A percentile compares a stretch with the other conserved stretches of the same genome.
These are phyloP conservation scores for Hygrocybe punicea DNA, from an alignment of 768 basidiomycete species.

Conservation along the genomic window DNA sequence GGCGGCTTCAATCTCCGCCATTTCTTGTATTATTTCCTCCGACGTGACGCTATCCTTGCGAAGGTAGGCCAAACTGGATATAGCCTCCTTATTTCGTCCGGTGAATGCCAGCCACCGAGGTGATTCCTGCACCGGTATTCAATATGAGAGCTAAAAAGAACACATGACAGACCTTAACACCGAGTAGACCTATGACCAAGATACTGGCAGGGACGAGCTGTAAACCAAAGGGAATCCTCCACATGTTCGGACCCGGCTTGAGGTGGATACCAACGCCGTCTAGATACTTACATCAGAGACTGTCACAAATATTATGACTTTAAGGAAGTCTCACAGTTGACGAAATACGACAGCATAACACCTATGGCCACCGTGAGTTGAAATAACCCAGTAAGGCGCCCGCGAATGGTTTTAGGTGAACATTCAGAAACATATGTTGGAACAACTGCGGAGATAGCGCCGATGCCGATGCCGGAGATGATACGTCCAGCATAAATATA, in stretches of 20 bases:
- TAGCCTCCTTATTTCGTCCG: constrained; percentile 29
- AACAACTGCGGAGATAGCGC: constrained; percentile 58
- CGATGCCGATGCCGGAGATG: constrained; percentile 59
- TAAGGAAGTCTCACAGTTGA: constrained; percentile 41
- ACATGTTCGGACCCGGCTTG: constrained; percentile 37
- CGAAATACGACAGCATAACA: constrained; percentile 44
- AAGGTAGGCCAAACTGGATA: constrained; percentile 33
- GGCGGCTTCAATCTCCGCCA: constrained; percentile 29
- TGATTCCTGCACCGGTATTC: constrained; percentile 25
- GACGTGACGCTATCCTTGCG: constrained; percentile 30
- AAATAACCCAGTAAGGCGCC: constrained; percentile 63
- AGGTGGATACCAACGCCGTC: constrained; percentile 14
- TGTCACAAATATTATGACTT: neutral
- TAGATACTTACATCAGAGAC: no score
- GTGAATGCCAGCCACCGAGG: constrained; percentile 39
- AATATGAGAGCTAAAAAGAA: constrained; percentile 10
- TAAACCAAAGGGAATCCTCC: constrained; percentile 55
- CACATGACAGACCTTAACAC: constrained; percentile 5
- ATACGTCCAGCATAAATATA: constrained; percentile 63
- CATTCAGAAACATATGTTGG: constrained; percentile 70
- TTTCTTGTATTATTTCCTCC: constrained; percentile 33
- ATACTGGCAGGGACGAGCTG: constrained; percentile 58
- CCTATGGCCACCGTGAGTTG: constrained; percentile 63
- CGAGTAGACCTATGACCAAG: constrained; percentile 36
- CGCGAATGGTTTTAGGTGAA: constrained; percentile 63